Evolutionary conservation across 164 flowering plant genomes (phyloP), one percentile per base, ranked within the genome.

Genomic region (Magnolia sinica): DNA sequence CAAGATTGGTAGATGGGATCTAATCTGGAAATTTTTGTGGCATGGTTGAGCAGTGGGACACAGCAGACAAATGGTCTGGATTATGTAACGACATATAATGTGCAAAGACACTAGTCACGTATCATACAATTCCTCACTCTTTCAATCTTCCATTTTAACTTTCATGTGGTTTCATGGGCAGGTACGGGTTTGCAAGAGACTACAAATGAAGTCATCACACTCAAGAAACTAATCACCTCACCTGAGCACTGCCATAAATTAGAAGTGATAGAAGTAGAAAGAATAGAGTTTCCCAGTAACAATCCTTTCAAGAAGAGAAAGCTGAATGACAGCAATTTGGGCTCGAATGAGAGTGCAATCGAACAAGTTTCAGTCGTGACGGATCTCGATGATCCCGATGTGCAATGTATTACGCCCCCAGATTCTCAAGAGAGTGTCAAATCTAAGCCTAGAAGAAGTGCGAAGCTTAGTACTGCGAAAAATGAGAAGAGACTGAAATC

Each of bases 261-360:
- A 52, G 74, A 29, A 27, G 68, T 63, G 1, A 24, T 50, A 23
- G 68, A n/a, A 20, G 59, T 6, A 18, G 81, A 75, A 65, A 73
- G 9, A 67, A 68, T 14, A 69, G 68, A 55, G 22, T 65, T 79
- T 73, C 91, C 91, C 5, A 68, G 85, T 78, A 89, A 91, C 81
- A 93, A 91, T 70, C 92, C 92, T 10, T 91, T 91, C 87, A 88
- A 76, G 83, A 92, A 73, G 76, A 78, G 87, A 75, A 87, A 87
- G 73, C 8, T 37, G 9, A 79, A 69, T 2, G 82, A 85, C 61
- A 64, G 68, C 8, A 65, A 23, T 49, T 31, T 64, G 45, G 76
- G 80, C 23, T 72, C n/a, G 7, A 24, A 18, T 14, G 75, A 77
- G 20, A 61, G 70, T 73, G 52, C 10, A n/a, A n/a, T 65, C 16